phyloP scores from a whole-genome alignment of 352 stramenopile species.

The Elongisporangium anandrum region DNA sequence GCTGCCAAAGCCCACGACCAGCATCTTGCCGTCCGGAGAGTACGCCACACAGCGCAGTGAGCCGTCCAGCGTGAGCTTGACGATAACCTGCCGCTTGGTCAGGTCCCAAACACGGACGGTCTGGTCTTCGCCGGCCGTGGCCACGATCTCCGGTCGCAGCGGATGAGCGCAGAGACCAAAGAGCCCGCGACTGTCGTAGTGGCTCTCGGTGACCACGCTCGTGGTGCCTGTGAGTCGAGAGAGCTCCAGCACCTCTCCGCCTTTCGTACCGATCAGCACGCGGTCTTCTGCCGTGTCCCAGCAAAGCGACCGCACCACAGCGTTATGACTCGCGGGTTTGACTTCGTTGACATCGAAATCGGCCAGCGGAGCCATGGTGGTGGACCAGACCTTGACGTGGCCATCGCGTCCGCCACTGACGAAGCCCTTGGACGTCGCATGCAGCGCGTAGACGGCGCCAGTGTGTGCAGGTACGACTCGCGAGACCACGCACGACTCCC shows the following conservation, averaged over 20 bases:
- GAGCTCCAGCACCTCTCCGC: constrained; percentile 62
- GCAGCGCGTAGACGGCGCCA: constrained; percentile 61
- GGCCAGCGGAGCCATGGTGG: constrained; percentile 34
- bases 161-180: constrained; percentile 50
- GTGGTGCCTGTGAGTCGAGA: constrained; percentile 55
- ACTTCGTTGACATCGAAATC: constrained; percentile 57
- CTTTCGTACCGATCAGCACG: constrained; percentile 62
- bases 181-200: constrained; percentile 39
- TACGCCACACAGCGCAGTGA: constrained; percentile 52
- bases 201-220: constrained; percentile 63
- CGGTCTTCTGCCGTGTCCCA: constrained; percentile 71
- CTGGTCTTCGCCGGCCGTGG: constrained; percentile 60
- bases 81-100: constrained; percentile 39
- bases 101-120: constrained; percentile 71
- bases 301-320: constrained; percentile 45
- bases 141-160: constrained; percentile 42
- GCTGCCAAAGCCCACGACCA: constrained; percentile 61
- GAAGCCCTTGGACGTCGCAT: constrained; percentile 45
- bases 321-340: constrained; percentile 43
- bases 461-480: constrained; percentile 60
- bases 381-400: constrained; percentile 71
- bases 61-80: constrained; percentile 55
- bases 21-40: constrained; percentile 60
- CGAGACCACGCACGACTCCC: constrained; percentile 56
- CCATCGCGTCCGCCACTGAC: constrained; percentile 60